phyloP scores from a whole-genome alignment of 2,329 filamentous ascomycete genomes.

The Aureobasidium sp. region DNA sequence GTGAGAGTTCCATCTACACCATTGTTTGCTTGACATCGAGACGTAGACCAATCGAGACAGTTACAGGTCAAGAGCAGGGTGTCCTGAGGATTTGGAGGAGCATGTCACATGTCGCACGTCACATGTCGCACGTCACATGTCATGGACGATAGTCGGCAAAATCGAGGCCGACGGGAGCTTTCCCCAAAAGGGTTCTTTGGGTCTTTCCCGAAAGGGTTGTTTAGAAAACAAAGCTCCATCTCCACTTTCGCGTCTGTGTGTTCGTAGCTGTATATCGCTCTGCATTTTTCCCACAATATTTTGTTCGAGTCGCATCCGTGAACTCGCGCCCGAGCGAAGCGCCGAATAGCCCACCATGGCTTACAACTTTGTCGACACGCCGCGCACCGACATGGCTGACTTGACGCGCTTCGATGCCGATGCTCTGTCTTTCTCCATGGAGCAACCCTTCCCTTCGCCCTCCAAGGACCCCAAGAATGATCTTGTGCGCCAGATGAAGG shows the following conservation, averaged over 20 bases:
- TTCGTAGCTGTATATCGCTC: background rate
- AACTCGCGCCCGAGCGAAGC: background rate
- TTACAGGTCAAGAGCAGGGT: background rate
- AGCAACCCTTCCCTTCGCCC: constrained; percentile 78
- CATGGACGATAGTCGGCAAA: background rate
- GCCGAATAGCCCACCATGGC: constrained; percentile 29
- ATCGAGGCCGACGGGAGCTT: background rate
- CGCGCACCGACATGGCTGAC: constrained; percentile 76
- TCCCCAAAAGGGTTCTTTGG: background rate
- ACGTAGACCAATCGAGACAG: background rate
- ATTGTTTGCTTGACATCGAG: background rate
- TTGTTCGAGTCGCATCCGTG: background rate
- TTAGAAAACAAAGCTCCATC: constrained; percentile 11
- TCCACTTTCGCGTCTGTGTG: background rate
- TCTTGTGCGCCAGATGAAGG: constrained; percentile 64
- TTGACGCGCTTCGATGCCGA: constrained; percentile 55
- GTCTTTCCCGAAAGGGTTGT: background rate
- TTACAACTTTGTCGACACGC: constrained; percentile 61
- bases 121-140: background rate
- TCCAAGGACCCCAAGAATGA: constrained; percentile 59
- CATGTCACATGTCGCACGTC: background rate
- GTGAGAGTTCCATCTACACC: background rate
- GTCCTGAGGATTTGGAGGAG: background rate
- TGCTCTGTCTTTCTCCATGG: constrained; percentile 77
- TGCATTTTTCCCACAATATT: constrained; percentile 11